These are phyloP conservation scores for Xylogone sp. DNA, from an alignment of 2,329 filamentous ascomycete genomes.

Conservation along the genomic window DNA sequence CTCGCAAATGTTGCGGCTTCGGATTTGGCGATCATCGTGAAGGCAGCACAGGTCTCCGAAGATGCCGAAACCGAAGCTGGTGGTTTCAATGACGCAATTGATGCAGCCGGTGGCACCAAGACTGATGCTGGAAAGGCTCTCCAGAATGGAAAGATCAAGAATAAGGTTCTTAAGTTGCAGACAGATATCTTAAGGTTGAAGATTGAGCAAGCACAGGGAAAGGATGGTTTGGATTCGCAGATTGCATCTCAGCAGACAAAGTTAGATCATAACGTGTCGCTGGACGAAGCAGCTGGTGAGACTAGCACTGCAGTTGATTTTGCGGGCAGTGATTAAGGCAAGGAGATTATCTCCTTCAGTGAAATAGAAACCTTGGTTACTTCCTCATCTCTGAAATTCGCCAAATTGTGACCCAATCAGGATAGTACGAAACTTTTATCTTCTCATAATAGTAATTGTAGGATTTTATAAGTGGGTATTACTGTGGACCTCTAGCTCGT, in stretches of 20 bases:
- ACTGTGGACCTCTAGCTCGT: too few species aligned
- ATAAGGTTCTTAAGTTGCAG: constrained; percentile 56
- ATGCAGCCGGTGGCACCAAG: constrained; percentile 31
- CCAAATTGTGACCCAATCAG: too few species aligned
- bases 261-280: constrained; percentile 47
- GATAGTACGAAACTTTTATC: too few species aligned
- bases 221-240: constrained; percentile 37
- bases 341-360: too few species aligned
- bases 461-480: too few species aligned
- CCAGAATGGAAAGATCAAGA: constrained; percentile 55
- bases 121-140: constrained; percentile 40
- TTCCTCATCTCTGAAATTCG: too few species aligned
- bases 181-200: constrained; percentile 47
- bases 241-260: constrained; percentile 46
- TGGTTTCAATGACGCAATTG: constrained; percentile 51
- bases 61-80: constrained; percentile 44
- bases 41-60: constrained; percentile 48
- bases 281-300: constrained; percentile 32
- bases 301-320: constrained; percentile 18
- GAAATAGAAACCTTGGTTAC: too few species aligned
- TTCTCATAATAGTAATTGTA: too few species aligned
- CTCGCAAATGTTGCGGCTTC: constrained; percentile 41
- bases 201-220: constrained; percentile 47
- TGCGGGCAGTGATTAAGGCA: constrained; percentile 5
- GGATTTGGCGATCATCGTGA: constrained; percentile 46